Evolutionary conservation across 768 basidiomycete species (phyloP).

Genomic region (Mycena galopus): DNA sequence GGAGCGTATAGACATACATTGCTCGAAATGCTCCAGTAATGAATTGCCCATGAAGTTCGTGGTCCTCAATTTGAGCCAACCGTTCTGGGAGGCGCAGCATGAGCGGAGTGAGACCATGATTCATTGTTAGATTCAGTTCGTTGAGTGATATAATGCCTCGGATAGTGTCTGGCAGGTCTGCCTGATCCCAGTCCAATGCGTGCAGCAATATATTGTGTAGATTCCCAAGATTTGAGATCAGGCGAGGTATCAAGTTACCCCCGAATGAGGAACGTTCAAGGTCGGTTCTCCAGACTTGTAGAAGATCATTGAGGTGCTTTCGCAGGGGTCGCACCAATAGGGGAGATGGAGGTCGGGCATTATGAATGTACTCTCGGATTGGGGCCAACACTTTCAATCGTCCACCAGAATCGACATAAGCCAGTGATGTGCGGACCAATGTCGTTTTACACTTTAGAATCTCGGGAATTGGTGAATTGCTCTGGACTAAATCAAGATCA

Average conservation of each 20-base stretch:
- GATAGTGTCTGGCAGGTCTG: not conserved
- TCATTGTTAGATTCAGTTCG: not conserved
- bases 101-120: not conserved
- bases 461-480: not conserved
- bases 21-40: slow-evolving; percentile 2
- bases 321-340: not conserved
- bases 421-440: not conserved
- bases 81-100: not conserved
- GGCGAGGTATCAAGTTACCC: not conserved
- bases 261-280: not conserved
- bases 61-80: not conserved
- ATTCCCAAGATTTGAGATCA: not conserved
- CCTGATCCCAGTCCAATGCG: not conserved
- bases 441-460: not conserved
- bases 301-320: not conserved
- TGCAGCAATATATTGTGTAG: not conserved
- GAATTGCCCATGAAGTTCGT: not conserved
- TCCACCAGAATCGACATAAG: not conserved
- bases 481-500: not conserved
- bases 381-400: not conserved
- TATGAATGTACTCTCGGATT: slow-evolving; percentile 4
- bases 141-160: not conserved
- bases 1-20: not conserved
- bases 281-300: not conserved
- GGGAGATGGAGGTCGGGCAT: not conserved